Evolutionary conservation across 176 grass and related monocot genomes (phyloP), one percentile per base, ranked within the genome.

Genomic region (Elymus sibiricus): DNA sequence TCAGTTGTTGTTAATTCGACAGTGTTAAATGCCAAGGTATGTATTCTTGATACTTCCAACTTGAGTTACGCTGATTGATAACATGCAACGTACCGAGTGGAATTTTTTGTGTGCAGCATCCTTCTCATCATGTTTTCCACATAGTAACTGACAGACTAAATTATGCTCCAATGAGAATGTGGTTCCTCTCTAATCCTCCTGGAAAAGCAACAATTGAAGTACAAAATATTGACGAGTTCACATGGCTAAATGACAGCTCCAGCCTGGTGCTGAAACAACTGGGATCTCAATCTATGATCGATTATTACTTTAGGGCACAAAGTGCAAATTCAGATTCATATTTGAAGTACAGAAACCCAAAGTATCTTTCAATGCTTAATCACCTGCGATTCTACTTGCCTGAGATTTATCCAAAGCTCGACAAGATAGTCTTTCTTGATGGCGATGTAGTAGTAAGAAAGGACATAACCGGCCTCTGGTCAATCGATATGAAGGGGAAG

Each of bases 101-200:
- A 85, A 12, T 35, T 60, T 76, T 74, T 81, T 47, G 44, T 77
- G 87, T 95, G 75, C 93, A 98, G 95, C 76, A 95, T 88, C 93
- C 95, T 64, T 82, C 86, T 58, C 79, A 89, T 37, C 91, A 95
- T 87, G 91, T 98, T 49, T 93, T 98, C 83, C 93, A 95, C 84
- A 93, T 98, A 84, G 91, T 95, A 39, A 98, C 93, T 14, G 95
- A 98, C 83, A 89, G 87, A 83, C 87, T 95, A 64, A 98, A 95
- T 84, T 95, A 92, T 29, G 87, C 93, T 65, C 87, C 95, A 63
- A 95, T 98, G 91, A 86, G 85, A 67, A 98, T 98, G 95, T 98
- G 93, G 95, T 98, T 98, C 80, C 77, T 98, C 49, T 88, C 91
- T 73, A 98, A 98, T 24, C 93, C 93, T 82, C 93, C 93, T 56